phyloP scores from a whole-genome alignment of 176 grass and related monocot genomes.

The Guadua angustifolia region DNA sequence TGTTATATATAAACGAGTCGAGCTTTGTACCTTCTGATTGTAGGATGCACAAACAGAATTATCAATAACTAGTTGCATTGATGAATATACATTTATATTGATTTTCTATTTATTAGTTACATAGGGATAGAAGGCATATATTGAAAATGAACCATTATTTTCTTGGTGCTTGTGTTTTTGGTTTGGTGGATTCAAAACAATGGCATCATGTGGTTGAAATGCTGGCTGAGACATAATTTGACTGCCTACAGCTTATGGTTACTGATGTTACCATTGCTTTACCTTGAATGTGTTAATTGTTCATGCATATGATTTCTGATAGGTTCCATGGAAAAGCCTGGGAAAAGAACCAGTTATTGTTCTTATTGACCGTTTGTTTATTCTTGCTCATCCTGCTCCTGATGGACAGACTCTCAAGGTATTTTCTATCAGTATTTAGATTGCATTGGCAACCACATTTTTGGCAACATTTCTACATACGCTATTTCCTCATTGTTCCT shows the following conservation, averaged over 20 bases:
- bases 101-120: not conserved
- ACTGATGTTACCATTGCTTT: slow-evolving; percentile 22
- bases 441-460: slow-evolving; percentile 12
- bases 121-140: not conserved
- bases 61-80: not conserved
- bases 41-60: not conserved
- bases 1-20: not conserved
- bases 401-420: slow-evolving; percentile 83
- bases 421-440: slow-evolving; percentile 28
- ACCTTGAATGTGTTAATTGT: slow-evolving; percentile 34
- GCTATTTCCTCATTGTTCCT: slow-evolving; percentile 2
- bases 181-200: not conserved
- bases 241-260: not conserved
- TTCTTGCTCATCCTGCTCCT: slow-evolving; percentile 92
- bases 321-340: slow-evolving; percentile 98
- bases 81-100: not conserved
- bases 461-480: slow-evolving; percentile 30
- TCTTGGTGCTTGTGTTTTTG: not conserved
- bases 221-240: slow-evolving; percentile 2
- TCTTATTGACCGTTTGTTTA: slow-evolving; percentile 85
- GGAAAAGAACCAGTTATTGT: slow-evolving; percentile 98
- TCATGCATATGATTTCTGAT: slow-evolving; percentile 49
- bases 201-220: slow-evolving; percentile 1
- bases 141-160: not conserved
- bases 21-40: not conserved